Percentiles rank a stretch among this genome's conserved stretches.
These are phyloP conservation scores for Aspergillus sp. DNA, from an alignment of 2,329 filamentous ascomycete genomes.

Conservation along the genomic window DNA sequence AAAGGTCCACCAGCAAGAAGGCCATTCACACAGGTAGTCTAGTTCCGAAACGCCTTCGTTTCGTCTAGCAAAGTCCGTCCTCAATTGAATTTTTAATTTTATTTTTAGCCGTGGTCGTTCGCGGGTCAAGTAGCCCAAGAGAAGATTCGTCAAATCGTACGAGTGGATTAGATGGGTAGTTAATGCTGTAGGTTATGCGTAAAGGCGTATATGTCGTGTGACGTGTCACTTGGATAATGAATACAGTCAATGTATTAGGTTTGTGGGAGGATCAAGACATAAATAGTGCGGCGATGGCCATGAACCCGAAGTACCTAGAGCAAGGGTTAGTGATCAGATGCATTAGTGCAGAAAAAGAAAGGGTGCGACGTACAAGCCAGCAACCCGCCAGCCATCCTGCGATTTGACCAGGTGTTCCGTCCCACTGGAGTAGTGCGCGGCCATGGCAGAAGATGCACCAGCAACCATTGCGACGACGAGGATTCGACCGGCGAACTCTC, in stretches of 20 bases:
- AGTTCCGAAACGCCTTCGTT: not conserved
- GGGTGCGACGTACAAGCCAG: constrained; percentile 31
- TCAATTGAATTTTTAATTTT: not conserved
- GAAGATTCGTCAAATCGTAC: not conserved
- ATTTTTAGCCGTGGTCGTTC: not conserved
- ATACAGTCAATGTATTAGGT: not conserved
- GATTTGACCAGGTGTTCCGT: constrained; percentile 37
- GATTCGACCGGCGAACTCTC: constrained; percentile 58
- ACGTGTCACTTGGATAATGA: not conserved
- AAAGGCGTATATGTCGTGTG: not conserved
- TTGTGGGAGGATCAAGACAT: constrained; percentile 27
- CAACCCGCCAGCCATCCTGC: constrained; percentile 41
- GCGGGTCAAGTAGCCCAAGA: not conserved
- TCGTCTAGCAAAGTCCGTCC: not conserved
- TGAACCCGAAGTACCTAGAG: constrained; percentile 41
- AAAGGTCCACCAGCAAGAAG: not conserved
- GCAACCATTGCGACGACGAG: constrained; percentile 57
- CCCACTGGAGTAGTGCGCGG: constrained; percentile 36
- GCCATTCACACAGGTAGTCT: not conserved
- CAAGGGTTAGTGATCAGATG: not conserved
- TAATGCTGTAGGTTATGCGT: not conserved
- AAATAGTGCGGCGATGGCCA: constrained; percentile 39
- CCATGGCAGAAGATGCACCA: constrained; percentile 44
- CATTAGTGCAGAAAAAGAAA: not conserved
- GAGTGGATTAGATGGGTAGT: not conserved